phyloP scores from a whole-genome alignment of 306 rosid species.

The Rosa lucieae region DNA sequence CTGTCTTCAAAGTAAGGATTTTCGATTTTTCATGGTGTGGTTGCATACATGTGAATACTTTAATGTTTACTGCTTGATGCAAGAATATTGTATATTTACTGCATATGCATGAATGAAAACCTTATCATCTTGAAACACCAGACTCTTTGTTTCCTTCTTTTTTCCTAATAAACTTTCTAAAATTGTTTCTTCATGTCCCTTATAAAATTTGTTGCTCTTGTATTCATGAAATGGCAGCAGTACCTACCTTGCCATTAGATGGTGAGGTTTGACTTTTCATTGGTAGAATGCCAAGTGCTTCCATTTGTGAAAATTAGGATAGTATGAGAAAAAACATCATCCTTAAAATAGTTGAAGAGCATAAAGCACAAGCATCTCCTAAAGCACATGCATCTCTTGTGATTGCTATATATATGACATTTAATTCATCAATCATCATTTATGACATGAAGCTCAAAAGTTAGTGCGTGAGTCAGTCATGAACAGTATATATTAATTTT shows the following conservation, averaged over 20 bases:
- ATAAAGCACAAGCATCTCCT: not conserved
- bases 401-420: not conserved
- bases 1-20: conserved; percentile 56
- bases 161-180: not conserved
- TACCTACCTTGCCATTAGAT: not conserved
- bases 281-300: not conserved
- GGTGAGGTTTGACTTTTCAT: not conserved
- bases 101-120: not conserved
- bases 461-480: not conserved
- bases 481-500: not conserved
- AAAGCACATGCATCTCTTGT: not conserved
- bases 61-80: not conserved
- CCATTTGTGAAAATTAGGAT: not conserved
- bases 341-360: not conserved
- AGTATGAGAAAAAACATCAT: not conserved
- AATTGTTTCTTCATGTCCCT: not conserved
- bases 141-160: not conserved
- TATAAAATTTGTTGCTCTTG: not conserved
- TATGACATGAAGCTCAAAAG: not conserved
- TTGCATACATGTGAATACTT: not conserved
- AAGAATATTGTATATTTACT: not conserved
- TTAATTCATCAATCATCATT: not conserved
- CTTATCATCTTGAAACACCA: not conserved
- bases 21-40: not conserved
- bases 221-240: not conserved